Evolutionary conservation across 1,284 basidiomycete species (phyloP), one percentile per base, ranked within the genome.

Genomic region (Ceratobasidium sp.): DNA sequence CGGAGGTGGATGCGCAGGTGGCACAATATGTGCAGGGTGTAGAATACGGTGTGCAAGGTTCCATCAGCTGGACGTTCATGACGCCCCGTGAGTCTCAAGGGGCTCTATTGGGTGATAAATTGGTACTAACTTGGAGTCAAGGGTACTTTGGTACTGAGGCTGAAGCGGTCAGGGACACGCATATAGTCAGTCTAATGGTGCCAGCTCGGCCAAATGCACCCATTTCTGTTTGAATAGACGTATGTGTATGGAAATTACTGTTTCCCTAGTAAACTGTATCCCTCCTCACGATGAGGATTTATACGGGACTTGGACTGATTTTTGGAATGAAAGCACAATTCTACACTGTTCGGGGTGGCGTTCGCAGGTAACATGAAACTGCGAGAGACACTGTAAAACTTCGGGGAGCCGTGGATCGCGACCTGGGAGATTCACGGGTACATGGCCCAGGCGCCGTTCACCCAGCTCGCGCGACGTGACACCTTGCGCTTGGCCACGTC

Each of bases 11-110:
- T 76, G 78, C 77, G 2, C 85, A 85, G 57, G 80, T 87, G 43
- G 82, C 80, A 7, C 80, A 80, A 17, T 87, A 87, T 79, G 77
- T 84, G 74, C 79, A 80, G 40, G 85, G 84, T 0, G 79, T 88
- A 8, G 87, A 88, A 78, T 82, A 86, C 76, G 87, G 86, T 79
- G 84, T 85, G 0, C 87, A 87, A 76, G 87, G 87, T 13, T 86
- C 85, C 4, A 83, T 87, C 6, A 79, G 86, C 52, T 88, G 87
- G 87, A 86, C 86, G 76, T 87, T 77, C 76, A 61, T 37, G 37
- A 61, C 57, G 32, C 57, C 57, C 17, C 57, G 57, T 61, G 32
- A 61, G 57, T 61, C 19, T 34, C 13, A 19, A 34, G 7, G 11
- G 7, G 37, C 32, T 61, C 19, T 17, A 17, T 9, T 22, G 11